These are phyloP conservation scores for Cenococcum geophilum DNA, from an alignment of 495 filamentous ascomycete species.

Conservation along the genomic window DNA sequence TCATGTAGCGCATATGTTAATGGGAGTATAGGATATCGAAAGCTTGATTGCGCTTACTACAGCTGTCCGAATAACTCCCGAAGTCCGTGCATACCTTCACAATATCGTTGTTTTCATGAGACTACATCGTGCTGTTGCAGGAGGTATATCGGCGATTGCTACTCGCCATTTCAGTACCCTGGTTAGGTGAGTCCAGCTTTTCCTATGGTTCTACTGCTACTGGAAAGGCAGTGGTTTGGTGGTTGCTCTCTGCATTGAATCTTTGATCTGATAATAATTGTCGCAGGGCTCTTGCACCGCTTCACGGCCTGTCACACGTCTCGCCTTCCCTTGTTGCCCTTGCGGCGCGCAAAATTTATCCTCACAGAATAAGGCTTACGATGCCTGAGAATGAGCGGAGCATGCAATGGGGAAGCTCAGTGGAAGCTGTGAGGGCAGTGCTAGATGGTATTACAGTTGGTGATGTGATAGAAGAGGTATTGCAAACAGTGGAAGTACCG, in stretches of 20 bases:
- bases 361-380: slow-evolving; percentile 69
- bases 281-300: slow-evolving; percentile 59
- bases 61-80: slow-evolving; percentile 48
- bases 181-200: slow-evolving; percentile 45
- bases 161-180: slow-evolving; percentile 70
- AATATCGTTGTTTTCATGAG: slow-evolving; percentile 82
- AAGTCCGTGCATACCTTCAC: slow-evolving; percentile 73
- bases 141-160: slow-evolving; percentile 68
- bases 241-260: no score
- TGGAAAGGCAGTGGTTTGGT: no score
- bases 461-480: slow-evolving; percentile 76
- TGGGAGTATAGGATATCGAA: slow-evolving; percentile 40
- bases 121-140: slow-evolving; percentile 73
- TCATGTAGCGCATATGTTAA: not conserved
- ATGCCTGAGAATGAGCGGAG: slow-evolving; percentile 70
- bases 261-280: slow-evolving; percentile 6
- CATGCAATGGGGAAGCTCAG: slow-evolving; percentile 86
- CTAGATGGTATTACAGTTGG: slow-evolving; percentile 65
- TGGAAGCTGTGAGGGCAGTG: slow-evolving; percentile 56
- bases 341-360: slow-evolving; percentile 83
- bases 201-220: not conserved
- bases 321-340: slow-evolving; percentile 79
- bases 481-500: slow-evolving; percentile 63
- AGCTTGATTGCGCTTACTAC: slow-evolving; percentile 39
- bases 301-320: slow-evolving; percentile 75